Evolutionary conservation across 2,329 filamentous ascomycete species (phyloP).

Genomic region (Akanthomyces lecanii): DNA sequence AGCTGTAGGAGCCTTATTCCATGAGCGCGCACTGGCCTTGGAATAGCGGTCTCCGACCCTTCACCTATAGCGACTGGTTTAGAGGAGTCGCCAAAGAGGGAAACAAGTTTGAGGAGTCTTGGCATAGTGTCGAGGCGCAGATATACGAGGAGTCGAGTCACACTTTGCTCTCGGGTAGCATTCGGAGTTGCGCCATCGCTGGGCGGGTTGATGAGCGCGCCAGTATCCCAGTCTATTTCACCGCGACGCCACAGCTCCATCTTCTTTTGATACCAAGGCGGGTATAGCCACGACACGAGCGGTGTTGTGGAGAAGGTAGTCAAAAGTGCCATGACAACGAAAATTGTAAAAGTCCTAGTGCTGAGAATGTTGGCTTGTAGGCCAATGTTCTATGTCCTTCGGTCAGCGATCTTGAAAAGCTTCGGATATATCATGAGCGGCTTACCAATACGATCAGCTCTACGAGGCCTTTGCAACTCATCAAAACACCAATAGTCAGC

Average conservation of each 20-base stretch:
- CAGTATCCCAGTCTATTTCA: conserved; percentile 78
- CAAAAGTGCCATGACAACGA: conserved; percentile 87
- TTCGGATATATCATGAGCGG: neutral
- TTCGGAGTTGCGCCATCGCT: conserved; percentile 12
- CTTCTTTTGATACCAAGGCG: conserved; percentile 55
- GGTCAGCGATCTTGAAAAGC: neutral
- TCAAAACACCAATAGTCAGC: conserved; percentile 79
- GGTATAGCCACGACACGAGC: conserved; percentile 68
- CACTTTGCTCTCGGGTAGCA: conserved; percentile 5
- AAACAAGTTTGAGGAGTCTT: conserved; percentile 76
- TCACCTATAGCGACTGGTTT: conserved; percentile 22
- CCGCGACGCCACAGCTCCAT: conserved; percentile 62
- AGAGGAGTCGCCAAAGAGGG: conserved; percentile 59
- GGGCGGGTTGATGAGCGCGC: conserved; percentile 33
- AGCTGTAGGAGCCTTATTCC: conserved; percentile 83
- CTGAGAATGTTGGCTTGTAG: conserved; percentile 79
- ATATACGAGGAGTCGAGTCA: conserved; percentile 63
- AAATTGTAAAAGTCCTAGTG: conserved; percentile 81
- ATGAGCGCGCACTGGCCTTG: conserved; percentile 61
- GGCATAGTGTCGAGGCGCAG: conserved; percentile 82
- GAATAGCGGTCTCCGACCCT: conserved; percentile 20
- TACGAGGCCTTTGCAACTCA: conserved; percentile 96
- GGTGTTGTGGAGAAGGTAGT: conserved; percentile 84
- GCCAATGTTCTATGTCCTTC: conserved; percentile 57
- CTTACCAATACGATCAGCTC: conserved; percentile 89